Conservation (phyloP, 2,329 filamentous ascomycete genomes). For the Hymenoscyphus occultus region DNA sequence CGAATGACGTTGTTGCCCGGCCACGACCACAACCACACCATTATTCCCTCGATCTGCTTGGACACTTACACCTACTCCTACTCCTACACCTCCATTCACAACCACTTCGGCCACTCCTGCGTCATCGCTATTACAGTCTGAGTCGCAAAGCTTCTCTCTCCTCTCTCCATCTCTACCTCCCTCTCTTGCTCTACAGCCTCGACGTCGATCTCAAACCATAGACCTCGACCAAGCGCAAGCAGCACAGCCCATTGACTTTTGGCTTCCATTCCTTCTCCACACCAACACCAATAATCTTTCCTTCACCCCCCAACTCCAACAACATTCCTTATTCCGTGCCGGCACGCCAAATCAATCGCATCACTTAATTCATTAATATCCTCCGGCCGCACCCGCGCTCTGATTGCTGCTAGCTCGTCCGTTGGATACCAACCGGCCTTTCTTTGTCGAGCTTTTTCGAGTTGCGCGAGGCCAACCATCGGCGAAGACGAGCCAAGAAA, state of each 20-base stretch:
- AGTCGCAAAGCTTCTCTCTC: background rate
- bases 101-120: no score
- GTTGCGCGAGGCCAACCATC: background rate
- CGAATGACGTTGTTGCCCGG: conserved; percentile 13
- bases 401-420: background rate
- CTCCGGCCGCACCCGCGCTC: background rate
- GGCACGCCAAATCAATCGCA: background rate
- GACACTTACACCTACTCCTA: background rate
- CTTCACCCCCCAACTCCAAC: background rate
- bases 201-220: background rate
- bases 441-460: background rate
- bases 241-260: background rate
- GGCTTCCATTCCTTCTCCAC: conserved; percentile 1
- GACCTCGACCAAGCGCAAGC: background rate
- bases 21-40: background rate
- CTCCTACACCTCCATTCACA: no score
- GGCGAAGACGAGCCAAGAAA: conserved; percentile 14
- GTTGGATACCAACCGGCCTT: background rate
- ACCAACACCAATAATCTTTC: background rate
- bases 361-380: conserved; percentile 2
- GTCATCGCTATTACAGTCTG: background rate
- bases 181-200: no score
- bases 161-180: background rate
- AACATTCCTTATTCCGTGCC: background rate
- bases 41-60: background rate